Conservation (phyloP, 2,329 filamentous ascomycete genomes). For the Colletotrichum scovillei region DNA sequence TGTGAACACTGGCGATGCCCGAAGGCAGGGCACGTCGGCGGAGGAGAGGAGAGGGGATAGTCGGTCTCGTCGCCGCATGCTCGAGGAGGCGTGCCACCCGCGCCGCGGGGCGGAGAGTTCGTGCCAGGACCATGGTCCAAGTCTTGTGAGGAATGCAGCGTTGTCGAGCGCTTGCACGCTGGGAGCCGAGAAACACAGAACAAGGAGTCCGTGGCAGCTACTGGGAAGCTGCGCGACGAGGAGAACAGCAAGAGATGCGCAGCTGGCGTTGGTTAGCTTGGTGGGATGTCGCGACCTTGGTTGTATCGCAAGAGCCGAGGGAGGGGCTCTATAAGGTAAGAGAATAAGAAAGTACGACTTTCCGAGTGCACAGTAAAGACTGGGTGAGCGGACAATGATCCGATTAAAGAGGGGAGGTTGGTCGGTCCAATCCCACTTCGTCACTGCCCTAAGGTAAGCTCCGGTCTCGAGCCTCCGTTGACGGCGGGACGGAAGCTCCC, state of each 20-base stretch:
- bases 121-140: background rate
- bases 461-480: background rate
- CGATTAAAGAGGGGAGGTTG: background rate
- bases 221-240: background rate
- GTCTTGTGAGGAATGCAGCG: background rate
- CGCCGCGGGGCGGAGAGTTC: background rate
- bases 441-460: slow-evolving; percentile 10
- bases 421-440: background rate
- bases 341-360: too few species aligned
- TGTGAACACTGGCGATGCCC: slow-evolving; percentile 9
- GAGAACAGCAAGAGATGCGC: background rate
- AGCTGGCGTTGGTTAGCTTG: background rate
- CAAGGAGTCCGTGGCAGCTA: background rate
- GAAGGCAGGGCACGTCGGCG: background rate
- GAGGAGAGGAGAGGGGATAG: background rate
- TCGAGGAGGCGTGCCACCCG: background rate
- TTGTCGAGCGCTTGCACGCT: background rate
- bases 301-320: background rate
- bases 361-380: background rate
- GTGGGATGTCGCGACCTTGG: background rate
- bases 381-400: background rate
- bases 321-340: background rate
- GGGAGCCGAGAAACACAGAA: background rate
- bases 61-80: background rate
- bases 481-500: slow-evolving; percentile 11